A percentile compares a stretch with the other conserved stretches of the same genome.
phyloP scores from a whole-genome alignment of 2,329 filamentous ascomycete species.

The Pseudocercospora crystallina region DNA sequence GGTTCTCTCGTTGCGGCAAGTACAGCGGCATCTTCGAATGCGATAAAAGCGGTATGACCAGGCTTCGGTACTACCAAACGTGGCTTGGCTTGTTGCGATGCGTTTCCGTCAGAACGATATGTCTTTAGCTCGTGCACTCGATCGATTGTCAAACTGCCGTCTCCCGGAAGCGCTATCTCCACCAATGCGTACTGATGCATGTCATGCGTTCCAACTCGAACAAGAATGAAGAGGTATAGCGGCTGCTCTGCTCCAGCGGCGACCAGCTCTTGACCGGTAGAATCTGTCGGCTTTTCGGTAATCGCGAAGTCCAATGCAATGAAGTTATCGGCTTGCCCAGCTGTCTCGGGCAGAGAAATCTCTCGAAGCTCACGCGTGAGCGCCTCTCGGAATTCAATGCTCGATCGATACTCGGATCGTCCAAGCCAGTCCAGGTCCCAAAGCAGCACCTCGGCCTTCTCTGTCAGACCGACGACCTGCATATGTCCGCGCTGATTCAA shows the following conservation, averaged over 20 bases:
- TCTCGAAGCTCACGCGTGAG: conserved; percentile 64
- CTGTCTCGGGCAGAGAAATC: conserved; percentile 49
- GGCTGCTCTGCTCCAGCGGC: conserved; percentile 25
- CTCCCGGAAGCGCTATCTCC: conserved; percentile 64
- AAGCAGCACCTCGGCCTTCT: conserved; percentile 73
- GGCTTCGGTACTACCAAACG: conserved; percentile 76
- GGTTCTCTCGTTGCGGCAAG: conserved; percentile 70
- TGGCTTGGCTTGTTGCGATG: conserved; percentile 47
- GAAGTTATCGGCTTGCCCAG: conserved; percentile 30
- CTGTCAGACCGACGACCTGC: conserved; percentile 76
- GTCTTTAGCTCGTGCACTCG: conserved; percentile 30
- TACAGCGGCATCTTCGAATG: conserved; percentile 76
- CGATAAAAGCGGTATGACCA: conserved; percentile 75
- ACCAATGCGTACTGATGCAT: conserved; percentile 68
- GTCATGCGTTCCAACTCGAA: conserved; percentile 31
- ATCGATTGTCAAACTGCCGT: conserved; percentile 53
- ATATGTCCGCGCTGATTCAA: conserved; percentile 76
- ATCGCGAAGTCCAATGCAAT: conserved; percentile 75
- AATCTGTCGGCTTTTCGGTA: conserved; percentile 40
- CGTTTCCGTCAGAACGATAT: conserved; percentile 50
- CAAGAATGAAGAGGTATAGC: conserved; percentile 32
- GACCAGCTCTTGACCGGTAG: conserved; percentile 23
- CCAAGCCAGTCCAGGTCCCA: conserved; percentile 91
- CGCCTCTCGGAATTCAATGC: conserved; percentile 67
- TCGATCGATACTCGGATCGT: conserved; percentile 71